phyloP scores from a whole-genome alignment of 176 grass and related monocot genomes.

The Alopecurus myosuroides region DNA sequence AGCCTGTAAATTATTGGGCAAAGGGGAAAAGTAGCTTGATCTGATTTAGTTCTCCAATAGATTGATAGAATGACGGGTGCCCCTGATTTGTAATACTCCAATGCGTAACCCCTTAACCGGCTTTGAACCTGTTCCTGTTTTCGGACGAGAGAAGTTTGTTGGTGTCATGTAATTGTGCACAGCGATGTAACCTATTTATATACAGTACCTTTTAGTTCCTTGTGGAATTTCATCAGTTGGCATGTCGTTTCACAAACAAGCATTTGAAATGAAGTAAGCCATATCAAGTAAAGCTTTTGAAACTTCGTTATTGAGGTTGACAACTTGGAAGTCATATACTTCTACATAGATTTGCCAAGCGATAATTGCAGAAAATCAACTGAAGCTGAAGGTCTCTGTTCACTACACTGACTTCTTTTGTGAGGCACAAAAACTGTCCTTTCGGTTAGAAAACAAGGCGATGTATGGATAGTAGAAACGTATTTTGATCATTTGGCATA shows the following conservation, averaged over 20 bases:
- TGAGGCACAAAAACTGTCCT: not conserved
- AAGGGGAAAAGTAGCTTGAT: slow-evolving; percentile 31
- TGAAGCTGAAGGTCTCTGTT: no score
- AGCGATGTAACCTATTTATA: slow-evolving; percentile 18
- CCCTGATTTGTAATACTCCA: not conserved
- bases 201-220: not conserved
- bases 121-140: not conserved
- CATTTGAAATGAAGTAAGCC: not conserved
- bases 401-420: no score
- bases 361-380: no score
- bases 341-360: no score
- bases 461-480: not conserved
- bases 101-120: slow-evolving; percentile 13
- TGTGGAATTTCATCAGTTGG: not conserved
- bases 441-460: not conserved
- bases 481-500: no score
- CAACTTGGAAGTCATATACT: not conserved
- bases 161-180: slow-evolving; percentile 23
- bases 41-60: slow-evolving; percentile 29
- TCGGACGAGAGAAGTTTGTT: slow-evolving; percentile 5
- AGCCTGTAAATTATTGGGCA: slow-evolving; percentile 60
- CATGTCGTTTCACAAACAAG: not conserved
- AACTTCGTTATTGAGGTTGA: not conserved
- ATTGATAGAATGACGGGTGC: slow-evolving; percentile 21
- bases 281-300: not conserved